Conservation (phyloP, 768 basidiomycete genomes). For the Boletus rufocinnamomeus region DNA sequence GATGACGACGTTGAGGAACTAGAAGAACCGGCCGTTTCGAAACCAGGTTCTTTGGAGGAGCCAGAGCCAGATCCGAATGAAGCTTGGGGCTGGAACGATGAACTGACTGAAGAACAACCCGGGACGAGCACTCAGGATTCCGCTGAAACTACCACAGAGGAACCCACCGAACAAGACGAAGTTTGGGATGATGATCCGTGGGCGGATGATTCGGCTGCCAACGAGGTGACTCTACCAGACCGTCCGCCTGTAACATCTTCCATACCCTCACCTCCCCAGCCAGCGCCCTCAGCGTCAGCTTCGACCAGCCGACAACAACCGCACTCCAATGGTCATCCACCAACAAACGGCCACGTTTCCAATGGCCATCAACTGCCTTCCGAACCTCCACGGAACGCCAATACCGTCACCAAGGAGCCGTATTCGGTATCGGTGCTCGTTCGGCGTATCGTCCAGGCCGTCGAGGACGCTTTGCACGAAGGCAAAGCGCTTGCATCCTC, state of each 20-base stretch:
- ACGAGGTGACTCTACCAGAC: constrained; percentile 29
- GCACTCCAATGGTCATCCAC: constrained; percentile 12
- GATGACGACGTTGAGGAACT: constrained; percentile 45
- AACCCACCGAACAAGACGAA: constrained; percentile 43
- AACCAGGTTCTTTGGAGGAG: constrained; percentile 21
- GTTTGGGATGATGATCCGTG: constrained; percentile 74
- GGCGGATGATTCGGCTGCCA: constrained; percentile 47
- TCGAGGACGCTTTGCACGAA: constrained; percentile 67
- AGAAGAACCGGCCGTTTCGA: constrained; percentile 21
- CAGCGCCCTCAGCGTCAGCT: constrained; percentile 41
- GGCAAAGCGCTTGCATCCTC: constrained; percentile 63
- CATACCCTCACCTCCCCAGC: constrained; percentile 31
- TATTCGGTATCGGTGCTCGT: constrained; percentile 62
- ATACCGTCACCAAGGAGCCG: constrained; percentile 41
- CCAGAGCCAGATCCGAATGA: constrained; percentile 48
- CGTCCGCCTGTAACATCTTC: constrained; percentile 32
- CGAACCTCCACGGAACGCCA: constrained; percentile 22
- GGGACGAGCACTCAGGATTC: constrained; percentile 24
- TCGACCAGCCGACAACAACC: constrained; percentile 63
- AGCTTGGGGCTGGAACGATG: constrained; percentile 79
- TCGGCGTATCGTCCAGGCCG: constrained; percentile 53
- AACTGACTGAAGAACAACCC: constrained; percentile 29
- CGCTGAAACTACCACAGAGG: constrained; percentile 21
- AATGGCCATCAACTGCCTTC: constrained; percentile 17
- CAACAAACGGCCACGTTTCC: constrained; percentile 27